Percentiles rank a stretch among this genome's conserved stretches.
Conservation (phyloP, 768 basidiomycete genomes). For the Boletus sensibilis region DNA sequence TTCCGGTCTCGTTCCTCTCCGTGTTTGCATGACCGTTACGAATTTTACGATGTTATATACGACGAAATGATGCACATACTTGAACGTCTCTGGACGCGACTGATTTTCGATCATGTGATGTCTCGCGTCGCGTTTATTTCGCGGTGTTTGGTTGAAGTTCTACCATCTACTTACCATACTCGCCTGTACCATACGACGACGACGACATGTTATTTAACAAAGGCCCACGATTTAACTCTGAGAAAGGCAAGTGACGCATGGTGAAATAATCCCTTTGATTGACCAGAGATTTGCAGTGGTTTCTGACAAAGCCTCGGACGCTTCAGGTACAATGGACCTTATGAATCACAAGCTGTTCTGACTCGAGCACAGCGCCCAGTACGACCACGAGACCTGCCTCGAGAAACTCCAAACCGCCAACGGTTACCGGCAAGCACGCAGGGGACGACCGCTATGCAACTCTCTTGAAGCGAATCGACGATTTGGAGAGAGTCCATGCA, state of each 20-base stretch:
- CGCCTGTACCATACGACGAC: not conserved
- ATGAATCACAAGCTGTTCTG: not conserved
- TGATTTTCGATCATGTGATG: slow-evolving; percentile 28
- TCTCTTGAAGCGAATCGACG: slow-evolving; percentile 63
- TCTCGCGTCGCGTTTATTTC: slow-evolving; percentile 21
- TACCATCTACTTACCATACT: not conserved
- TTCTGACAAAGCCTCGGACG: slow-evolving; percentile 39
- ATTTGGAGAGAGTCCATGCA: slow-evolving; percentile 58
- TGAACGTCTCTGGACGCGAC: not conserved
- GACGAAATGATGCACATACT: slow-evolving; percentile 24
- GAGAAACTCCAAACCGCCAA: slow-evolving; percentile 26
- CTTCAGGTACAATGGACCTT: slow-evolving; percentile 37
- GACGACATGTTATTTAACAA: slow-evolving; percentile 42
- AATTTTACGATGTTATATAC: slow-evolving; percentile 30
- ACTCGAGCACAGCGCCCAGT: slow-evolving; percentile 33
- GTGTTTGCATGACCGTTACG: slow-evolving; percentile 26
- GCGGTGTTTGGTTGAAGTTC: slow-evolving; percentile 19
- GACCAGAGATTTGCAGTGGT: not conserved
- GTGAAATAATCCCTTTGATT: not conserved
- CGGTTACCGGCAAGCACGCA: slow-evolving; percentile 16
- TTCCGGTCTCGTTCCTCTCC: not conserved
- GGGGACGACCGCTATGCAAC: slow-evolving; percentile 48
- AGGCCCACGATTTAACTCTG: slow-evolving; percentile 37
- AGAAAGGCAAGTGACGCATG: slow-evolving; percentile 12
- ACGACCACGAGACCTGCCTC: slow-evolving; percentile 24